A percentile compares a stretch with the other conserved stretches of the same genome.
Conservation (phyloP, 2,329 filamentous ascomycete species). For the Verticillium dahliae region DNA sequence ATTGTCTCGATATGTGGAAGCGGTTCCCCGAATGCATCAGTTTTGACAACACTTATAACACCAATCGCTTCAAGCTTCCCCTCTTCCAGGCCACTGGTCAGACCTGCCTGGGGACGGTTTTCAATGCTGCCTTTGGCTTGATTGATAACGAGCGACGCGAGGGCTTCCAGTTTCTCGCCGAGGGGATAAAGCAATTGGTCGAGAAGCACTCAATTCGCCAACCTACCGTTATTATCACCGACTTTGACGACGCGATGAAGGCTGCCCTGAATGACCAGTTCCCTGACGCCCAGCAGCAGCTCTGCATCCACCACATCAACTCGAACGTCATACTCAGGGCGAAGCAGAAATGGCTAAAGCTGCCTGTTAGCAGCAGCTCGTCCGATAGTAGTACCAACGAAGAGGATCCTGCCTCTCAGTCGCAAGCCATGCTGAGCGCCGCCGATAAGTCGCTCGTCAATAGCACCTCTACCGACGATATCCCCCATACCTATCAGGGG, state of each 20-base stretch:
- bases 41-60: conserved; percentile 12
- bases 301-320: conserved; percentile 1
- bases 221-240: conserved; percentile 1
- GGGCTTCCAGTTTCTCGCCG: conserved; percentile 1
- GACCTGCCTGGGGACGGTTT: background rate
- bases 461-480: no score
- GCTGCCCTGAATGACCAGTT: background rate
- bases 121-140: conserved; percentile 1
- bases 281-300: conserved; percentile 2
- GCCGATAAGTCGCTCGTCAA: no score
- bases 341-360: no score
- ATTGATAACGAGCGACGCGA: conserved; percentile 2
- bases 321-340: background rate
- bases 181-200: background rate
- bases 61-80: conserved; percentile 9
- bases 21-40: conserved; percentile 9
- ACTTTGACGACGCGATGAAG: conserved; percentile 3
- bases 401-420: no score
- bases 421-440: no score
- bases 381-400: no score
- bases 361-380: no score
- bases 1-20: conserved; percentile 10
- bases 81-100: conserved; percentile 1
- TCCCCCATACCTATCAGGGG: no score
- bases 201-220: background rate